phyloP scores from a whole-genome alignment of 495 filamentous ascomycete species.

The Talaromyces stipitatus region DNA sequence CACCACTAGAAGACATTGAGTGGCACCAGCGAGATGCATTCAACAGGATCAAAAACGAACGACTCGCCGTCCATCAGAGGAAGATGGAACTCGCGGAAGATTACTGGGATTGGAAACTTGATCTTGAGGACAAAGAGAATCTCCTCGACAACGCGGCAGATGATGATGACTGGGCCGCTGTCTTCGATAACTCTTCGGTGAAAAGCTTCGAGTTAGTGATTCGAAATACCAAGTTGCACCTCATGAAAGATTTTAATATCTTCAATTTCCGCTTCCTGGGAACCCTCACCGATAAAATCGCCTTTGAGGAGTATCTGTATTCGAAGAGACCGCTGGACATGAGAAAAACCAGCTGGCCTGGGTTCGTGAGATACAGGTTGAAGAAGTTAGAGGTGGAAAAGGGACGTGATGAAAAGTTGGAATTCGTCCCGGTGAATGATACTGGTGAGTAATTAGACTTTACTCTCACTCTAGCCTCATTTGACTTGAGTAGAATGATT shows the following conservation, averaged over 20 bases:
- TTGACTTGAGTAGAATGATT: not conserved
- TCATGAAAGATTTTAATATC: not conserved
- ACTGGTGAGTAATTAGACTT: not conserved
- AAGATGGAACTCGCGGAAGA: not conserved
- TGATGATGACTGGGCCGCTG: not conserved
- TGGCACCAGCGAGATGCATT: not conserved
- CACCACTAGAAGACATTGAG: not conserved
- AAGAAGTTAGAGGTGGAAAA: not conserved
- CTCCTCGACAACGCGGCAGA: not conserved
- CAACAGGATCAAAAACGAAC: not conserved
- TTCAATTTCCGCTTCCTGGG: slow-evolving; percentile 4
- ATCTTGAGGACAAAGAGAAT: not conserved
- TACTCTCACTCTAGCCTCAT: not conserved
- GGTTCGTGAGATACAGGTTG: not conserved
- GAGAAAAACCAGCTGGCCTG: not conserved
- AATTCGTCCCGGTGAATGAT: not conserved
- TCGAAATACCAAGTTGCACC: not conserved
- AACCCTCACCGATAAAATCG: not conserved
- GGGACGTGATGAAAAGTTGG: not conserved
- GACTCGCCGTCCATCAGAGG: not conserved
- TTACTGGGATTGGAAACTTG: not conserved
- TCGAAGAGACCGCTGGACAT: not conserved
- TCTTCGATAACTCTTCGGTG: not conserved
- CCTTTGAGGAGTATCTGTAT: not conserved
- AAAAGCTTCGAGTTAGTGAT: not conserved